Evolutionary conservation across 192 early-diverging fungal species (phyloP).

Genomic region (Entrophospora sp.): DNA sequence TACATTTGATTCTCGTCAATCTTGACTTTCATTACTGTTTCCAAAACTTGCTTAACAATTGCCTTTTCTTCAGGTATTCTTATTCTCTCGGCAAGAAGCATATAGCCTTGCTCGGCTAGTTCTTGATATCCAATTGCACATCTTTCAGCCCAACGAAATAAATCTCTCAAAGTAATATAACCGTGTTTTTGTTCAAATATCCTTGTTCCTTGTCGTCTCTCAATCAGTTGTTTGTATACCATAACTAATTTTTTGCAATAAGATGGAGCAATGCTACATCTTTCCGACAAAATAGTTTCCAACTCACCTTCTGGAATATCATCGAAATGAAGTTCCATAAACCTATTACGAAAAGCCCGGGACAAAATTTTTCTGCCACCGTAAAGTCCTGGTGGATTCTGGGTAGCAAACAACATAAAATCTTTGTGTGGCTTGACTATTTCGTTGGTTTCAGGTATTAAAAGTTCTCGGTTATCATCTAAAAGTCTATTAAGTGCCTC

Average conservation of each 20-base stretch:
- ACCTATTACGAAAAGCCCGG: slow-evolving; percentile 94
- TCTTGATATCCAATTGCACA: slow-evolving; percentile 65
- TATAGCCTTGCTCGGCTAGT: slow-evolving; percentile 90
- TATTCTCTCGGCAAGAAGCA: slow-evolving; percentile 87
- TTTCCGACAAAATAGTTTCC: slow-evolving; percentile 75
- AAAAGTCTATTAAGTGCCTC: slow-evolving; percentile 95
- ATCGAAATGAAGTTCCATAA: slow-evolving; percentile 93
- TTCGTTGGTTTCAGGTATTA: slow-evolving; percentile 94
- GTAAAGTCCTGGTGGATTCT: slow-evolving; percentile 97
- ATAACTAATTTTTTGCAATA: slow-evolving; percentile 78
- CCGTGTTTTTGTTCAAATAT: slow-evolving; percentile 92
- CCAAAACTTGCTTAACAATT: slow-evolving; percentile 74
- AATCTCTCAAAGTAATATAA: slow-evolving; percentile 91
- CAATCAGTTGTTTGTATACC: slow-evolving; percentile 76
- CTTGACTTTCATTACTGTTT: slow-evolving; percentile 68
- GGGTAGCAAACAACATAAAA: slow-evolving; percentile 98
- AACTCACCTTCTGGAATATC: slow-evolving; percentile 93
- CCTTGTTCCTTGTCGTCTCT: slow-evolving; percentile 64
- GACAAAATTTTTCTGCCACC: slow-evolving; percentile 94
- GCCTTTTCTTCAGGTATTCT: slow-evolving; percentile 72
- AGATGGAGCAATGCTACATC: slow-evolving; percentile 80
- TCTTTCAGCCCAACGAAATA: slow-evolving; percentile 96
- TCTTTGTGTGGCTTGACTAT: slow-evolving; percentile 85
- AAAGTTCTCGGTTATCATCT: slow-evolving; percentile 95
- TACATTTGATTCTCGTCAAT: slow-evolving; percentile 57